phyloP scores from a whole-genome alignment of 2,329 filamentous ascomycete genomes.

The Blumeria hordei region DNA sequence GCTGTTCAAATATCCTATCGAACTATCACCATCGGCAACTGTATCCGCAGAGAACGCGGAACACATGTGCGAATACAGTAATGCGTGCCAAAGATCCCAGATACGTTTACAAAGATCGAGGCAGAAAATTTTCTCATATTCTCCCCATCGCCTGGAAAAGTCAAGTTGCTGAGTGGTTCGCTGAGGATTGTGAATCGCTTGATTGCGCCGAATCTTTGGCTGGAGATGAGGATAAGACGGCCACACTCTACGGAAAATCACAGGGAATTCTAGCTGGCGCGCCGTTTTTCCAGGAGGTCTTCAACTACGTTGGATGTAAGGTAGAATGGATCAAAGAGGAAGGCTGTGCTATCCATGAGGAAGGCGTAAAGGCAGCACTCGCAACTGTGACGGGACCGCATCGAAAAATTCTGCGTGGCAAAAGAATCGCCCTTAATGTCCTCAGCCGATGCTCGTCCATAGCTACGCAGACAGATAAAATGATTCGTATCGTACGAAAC shows the following conservation, averaged over 20 bases:
- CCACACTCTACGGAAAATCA: conserved; percentile 46
- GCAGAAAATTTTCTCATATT: background rate
- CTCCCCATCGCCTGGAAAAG: conserved; percentile 70
- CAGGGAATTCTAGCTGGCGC: conserved; percentile 67
- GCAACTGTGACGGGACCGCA: conserved; percentile 74
- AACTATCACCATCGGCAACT: too few species aligned
- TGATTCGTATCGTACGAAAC: conserved; percentile 29
- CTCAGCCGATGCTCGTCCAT: conserved; percentile 80
- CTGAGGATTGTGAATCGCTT: conserved; percentile 87
- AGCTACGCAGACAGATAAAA: conserved; percentile 39
- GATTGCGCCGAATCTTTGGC: conserved; percentile 97
- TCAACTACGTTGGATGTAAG: conserved; percentile 69
- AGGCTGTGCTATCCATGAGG: conserved; percentile 38
- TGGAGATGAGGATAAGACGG: conserved; percentile 38
- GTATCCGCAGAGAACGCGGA: too few species aligned
- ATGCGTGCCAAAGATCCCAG: too few species aligned
- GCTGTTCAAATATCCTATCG: too few species aligned
- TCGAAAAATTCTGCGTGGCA: conserved; percentile 52
- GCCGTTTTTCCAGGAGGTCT: conserved; percentile 89
- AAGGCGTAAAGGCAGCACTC: conserved; percentile 28
- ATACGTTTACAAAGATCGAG: too few species aligned
- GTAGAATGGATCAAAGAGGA: conserved; percentile 73
- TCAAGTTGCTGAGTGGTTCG: conserved; percentile 61
- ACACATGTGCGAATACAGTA: too few species aligned
- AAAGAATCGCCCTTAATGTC: conserved; percentile 77